These are phyloP conservation scores for Rhodotorula kratochvilovae DNA, from an alignment of 768 basidiomycete species.

Conservation along the genomic window DNA sequence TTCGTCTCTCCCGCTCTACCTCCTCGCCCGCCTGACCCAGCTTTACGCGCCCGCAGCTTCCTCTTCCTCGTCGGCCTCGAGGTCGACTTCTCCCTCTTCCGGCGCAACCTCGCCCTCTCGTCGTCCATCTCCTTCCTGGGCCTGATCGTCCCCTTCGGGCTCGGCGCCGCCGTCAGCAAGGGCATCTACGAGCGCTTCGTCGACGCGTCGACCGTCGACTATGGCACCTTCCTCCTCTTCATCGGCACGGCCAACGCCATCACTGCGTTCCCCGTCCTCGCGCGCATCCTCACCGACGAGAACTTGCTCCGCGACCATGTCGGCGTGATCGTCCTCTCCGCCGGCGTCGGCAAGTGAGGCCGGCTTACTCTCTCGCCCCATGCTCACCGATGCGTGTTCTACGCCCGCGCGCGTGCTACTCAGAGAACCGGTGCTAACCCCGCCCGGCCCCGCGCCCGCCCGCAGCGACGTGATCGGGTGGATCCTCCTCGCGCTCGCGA, in stretches of 20 bases:
- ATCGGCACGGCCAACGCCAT: slow-evolving; percentile 67
- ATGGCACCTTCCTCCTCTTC: slow-evolving; percentile 80
- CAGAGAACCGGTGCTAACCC: too few species aligned
- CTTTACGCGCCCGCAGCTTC: background rate
- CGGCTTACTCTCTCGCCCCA: background rate
- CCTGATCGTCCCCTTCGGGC: slow-evolving; percentile 69
- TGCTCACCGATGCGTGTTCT: background rate
- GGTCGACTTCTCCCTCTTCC: slow-evolving; percentile 68
- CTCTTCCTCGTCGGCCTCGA: slow-evolving; percentile 61
- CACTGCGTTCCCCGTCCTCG: slow-evolving; percentile 55
- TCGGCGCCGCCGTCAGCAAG: slow-evolving; percentile 70
- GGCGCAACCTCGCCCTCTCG: slow-evolving; percentile 60
- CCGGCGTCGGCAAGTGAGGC: slow-evolving; percentile 60
- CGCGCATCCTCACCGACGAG: slow-evolving; percentile 69
- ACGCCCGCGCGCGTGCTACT: too few species aligned
- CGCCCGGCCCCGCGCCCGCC: too few species aligned
- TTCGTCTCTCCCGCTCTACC: slow-evolving; percentile 56
- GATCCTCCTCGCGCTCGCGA: slow-evolving; percentile 76
- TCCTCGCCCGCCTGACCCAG: background rate
- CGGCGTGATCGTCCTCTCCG: slow-evolving; percentile 72
- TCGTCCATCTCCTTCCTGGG: slow-evolving; percentile 62
- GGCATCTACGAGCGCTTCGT: slow-evolving; percentile 68
- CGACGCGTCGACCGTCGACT: slow-evolving; percentile 53
- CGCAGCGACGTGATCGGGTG: slow-evolving; percentile 64
- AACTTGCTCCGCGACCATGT: slow-evolving; percentile 78